phyloP scores from a whole-genome alignment of 1,139 yeast genomes.

The Meyerozyma athensensis region DNA sequence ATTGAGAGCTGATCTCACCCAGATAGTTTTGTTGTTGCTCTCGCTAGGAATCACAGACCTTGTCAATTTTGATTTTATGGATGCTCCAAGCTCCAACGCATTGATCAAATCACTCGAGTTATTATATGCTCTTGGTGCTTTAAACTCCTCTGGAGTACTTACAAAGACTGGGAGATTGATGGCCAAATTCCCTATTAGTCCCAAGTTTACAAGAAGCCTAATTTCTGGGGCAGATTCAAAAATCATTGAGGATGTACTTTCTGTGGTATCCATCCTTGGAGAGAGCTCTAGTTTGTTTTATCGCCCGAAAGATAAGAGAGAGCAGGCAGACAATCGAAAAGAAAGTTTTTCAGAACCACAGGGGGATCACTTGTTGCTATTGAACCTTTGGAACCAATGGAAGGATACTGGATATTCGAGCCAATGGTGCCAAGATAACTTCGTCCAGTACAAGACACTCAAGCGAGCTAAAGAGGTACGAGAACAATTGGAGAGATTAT shows the following conservation, averaged over 20 bases:
- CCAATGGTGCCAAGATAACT: slow-evolving; percentile 87
- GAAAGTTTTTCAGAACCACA: slow-evolving; percentile 45
- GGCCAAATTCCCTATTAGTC: slow-evolving; percentile 93
- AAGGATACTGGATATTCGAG: slow-evolving; percentile 60
- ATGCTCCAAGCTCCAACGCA: slow-evolving; percentile 71
- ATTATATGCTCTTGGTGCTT: slow-evolving; percentile 81
- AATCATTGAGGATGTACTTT: slow-evolving; percentile 61
- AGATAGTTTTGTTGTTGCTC: slow-evolving; percentile 68
- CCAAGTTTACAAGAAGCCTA: slow-evolving; percentile 77
- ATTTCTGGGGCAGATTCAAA: slow-evolving; percentile 55
- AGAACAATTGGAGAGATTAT: slow-evolving; percentile 61
- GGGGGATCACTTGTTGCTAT: slow-evolving; percentile 74
- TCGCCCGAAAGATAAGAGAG: slow-evolving; percentile 66
- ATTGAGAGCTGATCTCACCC: slow-evolving; percentile 70
- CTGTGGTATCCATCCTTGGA: slow-evolving; percentile 77
- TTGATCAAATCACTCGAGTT: slow-evolving; percentile 74
- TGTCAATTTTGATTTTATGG: slow-evolving; percentile 82
- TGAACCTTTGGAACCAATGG: slow-evolving; percentile 79
- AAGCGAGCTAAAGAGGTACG: slow-evolving; percentile 68
- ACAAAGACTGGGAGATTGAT: slow-evolving; percentile 77
- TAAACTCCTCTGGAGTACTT: slow-evolving; percentile 72
- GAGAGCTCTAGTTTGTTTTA: slow-evolving; percentile 72
- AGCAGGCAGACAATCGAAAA: slow-evolving; percentile 61
- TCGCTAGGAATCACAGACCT: slow-evolving; percentile 82
- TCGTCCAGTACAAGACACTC: slow-evolving; percentile 69